Evolutionary conservation across 1,284 basidiomycete genomes (phyloP).

Genomic region (Stereum hirsutum): DNA sequence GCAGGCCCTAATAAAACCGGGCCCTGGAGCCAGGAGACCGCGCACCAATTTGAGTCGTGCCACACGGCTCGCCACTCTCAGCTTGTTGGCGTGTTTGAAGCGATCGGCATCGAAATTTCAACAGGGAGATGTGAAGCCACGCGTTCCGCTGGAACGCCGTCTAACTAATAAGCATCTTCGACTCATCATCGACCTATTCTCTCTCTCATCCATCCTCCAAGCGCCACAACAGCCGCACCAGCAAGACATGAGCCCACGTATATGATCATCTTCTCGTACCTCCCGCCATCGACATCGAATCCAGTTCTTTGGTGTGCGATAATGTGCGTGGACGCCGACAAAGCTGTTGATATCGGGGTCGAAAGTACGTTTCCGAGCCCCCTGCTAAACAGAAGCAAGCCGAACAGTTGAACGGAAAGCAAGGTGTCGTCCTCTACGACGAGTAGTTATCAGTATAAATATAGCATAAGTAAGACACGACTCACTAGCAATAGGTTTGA

Average conservation of each 20-base stretch:
- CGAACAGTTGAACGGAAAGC: constrained; percentile 25
- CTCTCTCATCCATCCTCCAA: constrained; percentile 14
- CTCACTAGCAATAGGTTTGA: constrained; percentile 14
- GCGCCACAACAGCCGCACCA: constrained; percentile 19
- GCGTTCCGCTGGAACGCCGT: no score
- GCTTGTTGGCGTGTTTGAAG: no score
- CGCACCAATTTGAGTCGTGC: no score
- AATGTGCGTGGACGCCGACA: constrained; percentile 9
- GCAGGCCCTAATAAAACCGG: no score
- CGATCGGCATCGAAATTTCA: no score
- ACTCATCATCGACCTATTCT: no score
- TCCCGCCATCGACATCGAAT: constrained; percentile 24
- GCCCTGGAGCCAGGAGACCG: no score
- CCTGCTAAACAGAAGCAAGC: constrained; percentile 26
- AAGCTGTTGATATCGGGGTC: constrained; percentile 28
- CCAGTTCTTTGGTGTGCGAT: constrained; percentile 14
- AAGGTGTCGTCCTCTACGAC: constrained; percentile 25
- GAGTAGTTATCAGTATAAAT: not conserved
- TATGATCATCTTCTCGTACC: constrained; percentile 24
- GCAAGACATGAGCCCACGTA: constrained; percentile 28
- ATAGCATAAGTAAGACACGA: not conserved
- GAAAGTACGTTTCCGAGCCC: constrained; percentile 33
- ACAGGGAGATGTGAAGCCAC: no score
- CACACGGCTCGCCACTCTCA: no score
- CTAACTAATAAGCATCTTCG: no score